Evolutionary conservation across 148 eudicot genomes (phyloP), one percentile per base, ranked within the genome.

Genomic region (Rhododendron kiyosumense): DNA sequence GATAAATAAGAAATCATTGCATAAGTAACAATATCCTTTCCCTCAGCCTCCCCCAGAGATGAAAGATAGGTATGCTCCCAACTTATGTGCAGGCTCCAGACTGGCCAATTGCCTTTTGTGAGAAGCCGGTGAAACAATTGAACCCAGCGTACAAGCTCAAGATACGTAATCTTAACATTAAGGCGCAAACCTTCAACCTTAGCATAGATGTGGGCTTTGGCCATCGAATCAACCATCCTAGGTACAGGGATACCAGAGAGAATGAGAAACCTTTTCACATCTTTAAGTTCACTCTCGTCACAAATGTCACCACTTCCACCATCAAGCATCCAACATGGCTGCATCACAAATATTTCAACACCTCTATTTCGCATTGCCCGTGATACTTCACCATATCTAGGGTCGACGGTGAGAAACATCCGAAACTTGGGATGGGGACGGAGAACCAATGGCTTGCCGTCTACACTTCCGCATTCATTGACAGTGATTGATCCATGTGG

Each of bases 331-430:
- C 97, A 94, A 87, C 90, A 43, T 46, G 98, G 99, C 82, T 93
- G 93, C 98, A 95, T 91, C 93, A 95, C 74, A 88, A 83, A 92
- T 82, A 97, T 91, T 86, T 97, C 99, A 75, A 95, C 94, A 63
- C 98, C 99, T 91, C 99, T 90, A 83, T 97, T 97, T 84, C 99
- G 90, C 99, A 97, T 97, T 73, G 99, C 99, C 48, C 99, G 92
- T 54, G 99, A 97, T 49, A 97, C 94, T 80, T 95, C 96, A 88
- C 99, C 99, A 85, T 88, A 91, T 45, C 87, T 92, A 43, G 99
- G 98, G 88, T 97, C 94, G 43, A 95, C 95, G 6, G 99, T 97
- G 81, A 97, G 96, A 86, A 97, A 97, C 94, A 97, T 92, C 83
- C 95, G 90, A 83, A 97, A 97, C 46, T 92, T 89, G 83, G 96